A percentile compares a stretch with the other conserved stretches of the same genome.
Conservation (phyloP, 2,329 filamentous ascomycete genomes). For the Sporothrix pseudoabietina region DNA sequence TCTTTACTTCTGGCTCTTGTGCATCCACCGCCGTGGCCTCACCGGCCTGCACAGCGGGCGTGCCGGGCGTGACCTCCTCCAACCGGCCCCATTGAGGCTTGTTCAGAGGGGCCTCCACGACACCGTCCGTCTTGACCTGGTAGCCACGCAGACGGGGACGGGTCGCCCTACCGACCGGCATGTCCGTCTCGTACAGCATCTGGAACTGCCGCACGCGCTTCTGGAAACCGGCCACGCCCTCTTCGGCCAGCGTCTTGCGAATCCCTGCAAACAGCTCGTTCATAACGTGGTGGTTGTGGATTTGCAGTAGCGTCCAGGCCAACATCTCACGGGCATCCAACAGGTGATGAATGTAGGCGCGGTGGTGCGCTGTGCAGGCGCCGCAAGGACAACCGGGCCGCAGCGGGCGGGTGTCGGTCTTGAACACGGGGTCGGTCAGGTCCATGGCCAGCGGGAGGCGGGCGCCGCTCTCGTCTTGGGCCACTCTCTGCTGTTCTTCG, state of each 20-base stretch:
- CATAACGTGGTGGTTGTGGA: conserved; percentile 82
- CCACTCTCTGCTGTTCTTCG: not conserved
- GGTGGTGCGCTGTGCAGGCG: conserved; percentile 78
- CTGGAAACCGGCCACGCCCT: conserved; percentile 62
- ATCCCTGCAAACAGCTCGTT: conserved; percentile 72
- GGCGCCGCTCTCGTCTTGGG: conserved; percentile 30
- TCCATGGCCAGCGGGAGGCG: conserved; percentile 68
- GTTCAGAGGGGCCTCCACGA: conserved; percentile 62
- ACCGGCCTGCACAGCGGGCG: not conserved
- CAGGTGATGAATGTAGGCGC: conserved; percentile 85
- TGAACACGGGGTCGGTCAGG: conserved; percentile 70
- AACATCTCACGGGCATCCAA: conserved; percentile 94
- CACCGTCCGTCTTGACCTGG: conserved; percentile 72
- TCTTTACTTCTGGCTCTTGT: not conserved
- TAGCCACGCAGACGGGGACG: conserved; percentile 82
- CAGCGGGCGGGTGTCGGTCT: conserved; percentile 65
- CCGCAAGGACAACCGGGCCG: conserved; percentile 72
- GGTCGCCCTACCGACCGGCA: conserved; percentile 74
- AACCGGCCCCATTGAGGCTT: conserved; percentile 62
- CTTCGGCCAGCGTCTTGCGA: conserved; percentile 61
- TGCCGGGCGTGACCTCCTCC: conserved; percentile 40
- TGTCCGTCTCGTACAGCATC: conserved; percentile 63
- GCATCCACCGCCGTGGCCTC: conserved; percentile 5
- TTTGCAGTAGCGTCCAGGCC: conserved; percentile 87
- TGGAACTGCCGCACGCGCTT: conserved; percentile 49